These are phyloP conservation scores for Cladosporium oxysporum DNA, from an alignment of 2,329 filamentous ascomycete species.

Conservation along the genomic window DNA sequence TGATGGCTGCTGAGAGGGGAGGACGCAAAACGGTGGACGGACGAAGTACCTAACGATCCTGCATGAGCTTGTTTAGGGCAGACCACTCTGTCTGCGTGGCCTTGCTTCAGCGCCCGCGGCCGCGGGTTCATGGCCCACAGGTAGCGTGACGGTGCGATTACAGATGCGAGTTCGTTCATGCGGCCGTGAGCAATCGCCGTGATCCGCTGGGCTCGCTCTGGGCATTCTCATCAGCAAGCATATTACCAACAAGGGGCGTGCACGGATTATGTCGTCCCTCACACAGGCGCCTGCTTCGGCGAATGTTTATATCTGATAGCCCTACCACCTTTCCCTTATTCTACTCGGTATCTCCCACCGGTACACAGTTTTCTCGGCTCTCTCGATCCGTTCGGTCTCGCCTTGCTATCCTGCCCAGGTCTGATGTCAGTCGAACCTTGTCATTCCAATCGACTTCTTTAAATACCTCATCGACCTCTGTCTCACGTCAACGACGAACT, in stretches of 20 bases:
- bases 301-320: conserved; percentile 19
- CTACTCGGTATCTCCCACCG: conserved; percentile 15
- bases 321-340: neutral
- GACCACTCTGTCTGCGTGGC: conserved; percentile 14
- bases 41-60: conserved; percentile 18
- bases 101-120: conserved; percentile 16
- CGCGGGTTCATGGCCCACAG: conserved; percentile 14
- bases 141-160: conserved; percentile 15
- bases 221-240: conserved; percentile 19
- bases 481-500: conserved; percentile 1
- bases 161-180: conserved; percentile 17
- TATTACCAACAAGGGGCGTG: conserved; percentile 19
- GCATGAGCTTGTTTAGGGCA: conserved; percentile 19
- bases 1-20: conserved; percentile 17
- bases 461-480: conserved; percentile 4
- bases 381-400: conserved; percentile 15
- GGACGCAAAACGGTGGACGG: conserved; percentile 15
- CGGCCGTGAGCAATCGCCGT: conserved; percentile 20
- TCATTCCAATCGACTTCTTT: conserved; percentile 2
- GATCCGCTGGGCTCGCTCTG: conserved; percentile 19
- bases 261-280: conserved; percentile 3
- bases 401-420: conserved; percentile 6
- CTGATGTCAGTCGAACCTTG: conserved; percentile 19
- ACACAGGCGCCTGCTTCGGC: conserved; percentile 15
- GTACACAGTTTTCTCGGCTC: conserved; percentile 10